Conservation (phyloP, 2,329 filamentous ascomycete species). For the Moelleriella libera region DNA sequence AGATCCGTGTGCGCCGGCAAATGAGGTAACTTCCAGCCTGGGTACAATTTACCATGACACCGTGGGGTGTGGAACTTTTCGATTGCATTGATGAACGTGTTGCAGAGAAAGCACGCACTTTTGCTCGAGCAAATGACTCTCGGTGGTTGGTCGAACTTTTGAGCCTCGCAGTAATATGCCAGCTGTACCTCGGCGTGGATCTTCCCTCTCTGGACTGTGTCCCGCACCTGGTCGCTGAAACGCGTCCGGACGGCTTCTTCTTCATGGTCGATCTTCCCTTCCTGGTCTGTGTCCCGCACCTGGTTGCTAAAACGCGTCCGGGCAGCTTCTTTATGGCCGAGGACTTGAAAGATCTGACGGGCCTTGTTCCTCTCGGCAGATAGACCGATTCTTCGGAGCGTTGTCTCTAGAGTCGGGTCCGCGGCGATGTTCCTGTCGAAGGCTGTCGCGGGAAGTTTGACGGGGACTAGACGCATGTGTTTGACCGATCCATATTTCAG, state of each 20-base stretch:
- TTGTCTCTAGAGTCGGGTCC: too few relatives aligned
- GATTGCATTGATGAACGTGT: slow-evolving; percentile 28
- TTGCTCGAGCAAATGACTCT: slow-evolving; percentile 34
- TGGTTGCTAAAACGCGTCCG: background rate
- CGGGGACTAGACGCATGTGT: background rate
- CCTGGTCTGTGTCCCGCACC: background rate
- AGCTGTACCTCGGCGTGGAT: slow-evolving; percentile 3
- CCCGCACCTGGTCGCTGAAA: background rate
- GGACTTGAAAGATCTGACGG: background rate
- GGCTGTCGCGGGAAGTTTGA: background rate
- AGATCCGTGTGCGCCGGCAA: background rate
- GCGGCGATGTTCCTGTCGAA: background rate
- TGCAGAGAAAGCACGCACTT: slow-evolving; percentile 35
- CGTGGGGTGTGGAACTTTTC: slow-evolving; percentile 24
- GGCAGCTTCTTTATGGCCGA: background rate
- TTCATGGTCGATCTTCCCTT: background rate
- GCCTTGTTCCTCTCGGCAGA: background rate
- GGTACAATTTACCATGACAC: slow-evolving; percentile 29
- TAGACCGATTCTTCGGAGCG: too few relatives aligned
- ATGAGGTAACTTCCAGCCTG: background rate
- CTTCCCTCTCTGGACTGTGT: background rate
- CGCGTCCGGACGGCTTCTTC: background rate
- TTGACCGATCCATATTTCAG: background rate
- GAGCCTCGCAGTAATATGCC: background rate
- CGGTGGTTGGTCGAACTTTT: slow-evolving; percentile 9